A percentile compares a stretch with the other conserved stretches of the same genome.
Conservation (phyloP, 805 yeast genomes). For the Kuraishia ogatae region DNA sequence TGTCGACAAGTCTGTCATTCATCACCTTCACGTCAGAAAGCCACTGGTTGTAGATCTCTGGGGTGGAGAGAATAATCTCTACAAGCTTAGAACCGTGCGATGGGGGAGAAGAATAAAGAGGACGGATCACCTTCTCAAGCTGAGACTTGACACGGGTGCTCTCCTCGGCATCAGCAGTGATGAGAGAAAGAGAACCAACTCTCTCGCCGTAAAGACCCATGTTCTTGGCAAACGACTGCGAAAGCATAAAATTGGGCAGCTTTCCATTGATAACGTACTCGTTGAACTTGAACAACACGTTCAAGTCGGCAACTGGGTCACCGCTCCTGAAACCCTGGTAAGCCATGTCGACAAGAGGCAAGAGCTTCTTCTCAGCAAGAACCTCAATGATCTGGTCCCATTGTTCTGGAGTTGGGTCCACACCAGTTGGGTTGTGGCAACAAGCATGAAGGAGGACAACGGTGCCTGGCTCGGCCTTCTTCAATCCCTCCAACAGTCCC, state of each 20-base stretch:
- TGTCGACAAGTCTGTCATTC: conserved; percentile 68
- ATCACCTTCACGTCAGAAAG: conserved; percentile 67
- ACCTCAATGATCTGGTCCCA: conserved; percentile 72
- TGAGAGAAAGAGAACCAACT: conserved; percentile 70
- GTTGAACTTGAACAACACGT: conserved; percentile 32
- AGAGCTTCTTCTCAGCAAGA: conserved; percentile 45
- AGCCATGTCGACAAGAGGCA: conserved; percentile 88
- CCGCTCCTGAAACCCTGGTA: conserved; percentile 95
- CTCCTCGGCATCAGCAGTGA: conserved; percentile 49
- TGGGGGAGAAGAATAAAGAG: conserved; percentile 90
- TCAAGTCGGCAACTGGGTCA: conserved; percentile 60
- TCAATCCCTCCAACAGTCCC: conserved; percentile 52
- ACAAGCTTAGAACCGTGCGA: conserved; percentile 91
- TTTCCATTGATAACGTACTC: conserved; percentile 37
- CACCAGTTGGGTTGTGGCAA: conserved; percentile 96
- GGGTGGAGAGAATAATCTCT: conserved; percentile 58
- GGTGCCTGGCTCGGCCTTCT: conserved; percentile 45
- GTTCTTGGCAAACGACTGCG: conserved; percentile 93
- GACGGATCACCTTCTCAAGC: conserved; percentile 74
- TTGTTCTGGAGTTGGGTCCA: conserved; percentile 76
- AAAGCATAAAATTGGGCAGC: conserved; percentile 46
- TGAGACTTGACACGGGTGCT: conserved; percentile 45
- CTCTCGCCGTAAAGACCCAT: conserved; percentile 96
- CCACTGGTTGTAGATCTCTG: conserved; percentile 65
- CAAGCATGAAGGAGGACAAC: conserved; percentile 84